These are phyloP conservation scores for Pouteria campechiana DNA, from an alignment of 179 eudicot species.

Conservation along the genomic window DNA sequence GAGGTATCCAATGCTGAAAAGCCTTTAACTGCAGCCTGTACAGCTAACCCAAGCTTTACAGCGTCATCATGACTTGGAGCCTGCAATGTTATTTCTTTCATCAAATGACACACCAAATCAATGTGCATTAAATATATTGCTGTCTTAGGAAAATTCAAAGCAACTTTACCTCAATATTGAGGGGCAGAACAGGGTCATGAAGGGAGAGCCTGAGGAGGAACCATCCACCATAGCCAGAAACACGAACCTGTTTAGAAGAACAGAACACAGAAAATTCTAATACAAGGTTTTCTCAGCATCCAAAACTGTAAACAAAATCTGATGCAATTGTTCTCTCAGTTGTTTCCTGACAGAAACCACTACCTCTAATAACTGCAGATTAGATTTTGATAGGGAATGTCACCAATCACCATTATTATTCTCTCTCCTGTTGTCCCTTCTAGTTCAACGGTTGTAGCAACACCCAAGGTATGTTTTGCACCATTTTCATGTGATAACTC, in stretches of 20 bases:
- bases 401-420: no score
- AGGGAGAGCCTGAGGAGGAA: slow-evolving; percentile 92
- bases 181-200: slow-evolving; percentile 97
- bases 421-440: no score
- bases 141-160: no score
- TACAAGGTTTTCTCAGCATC: not conserved
- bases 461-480: no score
- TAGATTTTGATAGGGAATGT: no score
- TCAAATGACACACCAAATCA: not conserved
- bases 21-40: slow-evolving; percentile 45
- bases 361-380: no score
- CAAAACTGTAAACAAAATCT: not conserved
- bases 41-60: slow-evolving; percentile 59
- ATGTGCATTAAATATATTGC: not conserved
- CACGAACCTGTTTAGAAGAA: slow-evolving; percentile 51
- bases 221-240: slow-evolving; percentile 95
- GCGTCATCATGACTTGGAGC: slow-evolving; percentile 75
- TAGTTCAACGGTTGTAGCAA: no score
- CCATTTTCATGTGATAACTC: no score
- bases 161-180: slow-evolving; percentile 98
- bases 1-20: slow-evolving; percentile 75
- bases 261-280: not conserved
- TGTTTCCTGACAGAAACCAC: no score
- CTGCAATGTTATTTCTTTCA: slow-evolving; percentile 14
- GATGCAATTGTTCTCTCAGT: no score